Evolutionary conservation across 176 grass and related monocot species (phyloP).

Genomic region (Secale cereale): DNA sequence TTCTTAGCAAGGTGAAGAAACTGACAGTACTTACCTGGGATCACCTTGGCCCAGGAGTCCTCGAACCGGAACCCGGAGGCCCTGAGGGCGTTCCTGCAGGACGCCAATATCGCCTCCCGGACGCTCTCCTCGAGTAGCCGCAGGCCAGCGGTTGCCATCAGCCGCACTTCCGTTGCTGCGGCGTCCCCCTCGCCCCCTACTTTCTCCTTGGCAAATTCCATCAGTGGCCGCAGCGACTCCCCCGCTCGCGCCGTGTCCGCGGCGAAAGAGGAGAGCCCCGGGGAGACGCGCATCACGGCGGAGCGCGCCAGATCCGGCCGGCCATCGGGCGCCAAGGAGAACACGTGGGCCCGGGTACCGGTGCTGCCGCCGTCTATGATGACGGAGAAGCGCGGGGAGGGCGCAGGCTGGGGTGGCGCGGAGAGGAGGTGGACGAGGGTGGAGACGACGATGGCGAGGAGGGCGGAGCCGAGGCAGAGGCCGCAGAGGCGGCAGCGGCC

Average conservation of each 20-base stretch:
- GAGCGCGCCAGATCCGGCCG: slow-evolving; percentile 72
- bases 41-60: slow-evolving; percentile 76
- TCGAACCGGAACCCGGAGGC: slow-evolving; percentile 64
- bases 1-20: neutral
- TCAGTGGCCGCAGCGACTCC: slow-evolving; percentile 46
- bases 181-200: slow-evolving; percentile 27
- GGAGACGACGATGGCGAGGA: slow-evolving; percentile 39
- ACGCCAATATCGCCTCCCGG: slow-evolving; percentile 58
- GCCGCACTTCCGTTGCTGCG: slow-evolving; percentile 52
- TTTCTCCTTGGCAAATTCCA: slow-evolving; percentile 54
- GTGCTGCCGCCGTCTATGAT: slow-evolving; percentile 83
- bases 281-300: slow-evolving; percentile 59
- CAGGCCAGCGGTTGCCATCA: slow-evolving; percentile 89
- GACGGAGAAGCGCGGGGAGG: slow-evolving; percentile 43
- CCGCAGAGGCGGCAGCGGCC: slow-evolving; percentile 35
- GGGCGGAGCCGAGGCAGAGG: slow-evolving; percentile 42
- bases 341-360: slow-evolving; percentile 78
- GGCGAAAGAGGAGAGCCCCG: slow-evolving; percentile 73
- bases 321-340: slow-evolving; percentile 39
- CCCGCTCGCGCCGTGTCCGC: slow-evolving; percentile 40
- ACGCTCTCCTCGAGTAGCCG: slow-evolving; percentile 45
- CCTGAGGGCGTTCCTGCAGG: slow-evolving; percentile 60
- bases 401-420: neutral
- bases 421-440: slow-evolving; percentile 29
- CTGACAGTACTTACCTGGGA: slow-evolving; percentile 57